Percentiles rank a stretch among this genome's conserved stretches.
Evolutionary conservation across 768 basidiomycete species (phyloP).

Genomic region (Suillus placidus): DNA sequence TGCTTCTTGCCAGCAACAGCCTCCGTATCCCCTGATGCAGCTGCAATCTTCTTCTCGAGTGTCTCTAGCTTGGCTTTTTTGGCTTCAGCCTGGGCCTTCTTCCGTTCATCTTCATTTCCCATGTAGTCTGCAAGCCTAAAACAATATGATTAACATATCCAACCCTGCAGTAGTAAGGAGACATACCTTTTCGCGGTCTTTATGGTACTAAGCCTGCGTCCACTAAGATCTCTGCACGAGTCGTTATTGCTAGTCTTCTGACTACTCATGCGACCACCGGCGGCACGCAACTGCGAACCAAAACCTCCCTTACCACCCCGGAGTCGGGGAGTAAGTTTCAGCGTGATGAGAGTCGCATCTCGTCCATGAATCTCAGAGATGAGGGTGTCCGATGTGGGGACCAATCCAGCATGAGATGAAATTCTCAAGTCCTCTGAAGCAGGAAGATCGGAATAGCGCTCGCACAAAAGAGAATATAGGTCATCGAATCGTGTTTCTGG

Average conservation of each 20-base stretch:
- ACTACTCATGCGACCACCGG: constrained; percentile 96
- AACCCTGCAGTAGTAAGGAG: background rate
- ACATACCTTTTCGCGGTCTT: constrained; percentile 94
- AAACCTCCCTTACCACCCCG: constrained; percentile 97
- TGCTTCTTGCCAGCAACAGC: constrained; percentile 76
- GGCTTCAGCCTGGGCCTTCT: constrained; percentile 75
- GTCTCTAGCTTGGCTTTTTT: constrained; percentile 82
- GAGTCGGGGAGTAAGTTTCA: constrained; percentile 75
- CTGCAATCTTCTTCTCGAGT: constrained; percentile 73
- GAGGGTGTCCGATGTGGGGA: constrained; percentile 31
- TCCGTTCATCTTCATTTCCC: constrained; percentile 79
- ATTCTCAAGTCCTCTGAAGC: constrained; percentile 43
- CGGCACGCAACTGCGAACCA: constrained; percentile 93
- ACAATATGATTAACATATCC: background rate
- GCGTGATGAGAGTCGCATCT: constrained; percentile 50
- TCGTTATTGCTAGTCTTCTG: constrained; percentile 96
- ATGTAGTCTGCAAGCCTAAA: constrained; percentile 81
- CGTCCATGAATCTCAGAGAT: constrained; percentile 40
- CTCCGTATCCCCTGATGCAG: constrained; percentile 44
- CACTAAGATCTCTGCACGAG: constrained; percentile 90
- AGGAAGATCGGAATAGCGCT: constrained; percentile 53
- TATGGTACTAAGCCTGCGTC: constrained; percentile 87
- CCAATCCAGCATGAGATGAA: constrained; percentile 40
- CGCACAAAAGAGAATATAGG: constrained; percentile 46
- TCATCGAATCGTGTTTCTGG: constrained; percentile 42